A percentile compares a stretch with the other conserved stretches of the same genome.
Conservation (phyloP, 257 asterid genomes). For the Solanum pennellii region DNA sequence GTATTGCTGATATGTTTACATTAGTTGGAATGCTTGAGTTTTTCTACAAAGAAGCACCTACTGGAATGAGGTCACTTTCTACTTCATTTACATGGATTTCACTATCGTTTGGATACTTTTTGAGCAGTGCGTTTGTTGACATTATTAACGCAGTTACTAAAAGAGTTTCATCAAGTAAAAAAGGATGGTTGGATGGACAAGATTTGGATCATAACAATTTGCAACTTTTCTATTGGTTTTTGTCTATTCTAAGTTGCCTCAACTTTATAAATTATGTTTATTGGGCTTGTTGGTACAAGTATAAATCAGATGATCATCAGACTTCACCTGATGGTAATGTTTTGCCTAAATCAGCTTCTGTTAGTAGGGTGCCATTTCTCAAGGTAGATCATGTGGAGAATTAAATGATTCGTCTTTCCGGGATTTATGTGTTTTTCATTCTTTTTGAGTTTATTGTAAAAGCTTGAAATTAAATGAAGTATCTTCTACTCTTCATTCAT, state of each 20-base stretch:
- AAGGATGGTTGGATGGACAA: conserved; percentile 49
- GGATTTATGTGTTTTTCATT: background rate
- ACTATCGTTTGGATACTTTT: conserved; percentile 40
- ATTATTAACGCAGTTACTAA: conserved; percentile 28
- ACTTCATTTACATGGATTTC: conserved; percentile 61
- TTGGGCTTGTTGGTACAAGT: conserved; percentile 66
- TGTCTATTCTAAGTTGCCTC: conserved; percentile 45
- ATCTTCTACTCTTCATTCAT: background rate
- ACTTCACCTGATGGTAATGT: background rate
- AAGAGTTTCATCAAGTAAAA: conserved; percentile 22
- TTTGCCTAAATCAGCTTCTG: background rate
- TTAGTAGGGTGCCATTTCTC: conserved; percentile 18
- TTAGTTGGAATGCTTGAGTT: conserved; percentile 57
- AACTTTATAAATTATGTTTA: conserved; percentile 46
- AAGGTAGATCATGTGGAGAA: background rate
- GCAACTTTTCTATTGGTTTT: conserved; percentile 47
- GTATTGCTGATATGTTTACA: conserved; percentile 66
- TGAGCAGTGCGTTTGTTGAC: conserved; percentile 48
- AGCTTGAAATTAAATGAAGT: background rate
- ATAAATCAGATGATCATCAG: conserved; percentile 16
- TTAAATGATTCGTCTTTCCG: background rate
- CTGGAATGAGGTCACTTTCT: conserved; percentile 58
- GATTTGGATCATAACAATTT: conserved; percentile 35
- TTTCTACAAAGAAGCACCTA: conserved; percentile 57
- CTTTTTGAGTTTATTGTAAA: background rate